These are phyloP conservation scores for Ilex aquifolium DNA, from an alignment of 257 asterid species.

Conservation along the genomic window DNA sequence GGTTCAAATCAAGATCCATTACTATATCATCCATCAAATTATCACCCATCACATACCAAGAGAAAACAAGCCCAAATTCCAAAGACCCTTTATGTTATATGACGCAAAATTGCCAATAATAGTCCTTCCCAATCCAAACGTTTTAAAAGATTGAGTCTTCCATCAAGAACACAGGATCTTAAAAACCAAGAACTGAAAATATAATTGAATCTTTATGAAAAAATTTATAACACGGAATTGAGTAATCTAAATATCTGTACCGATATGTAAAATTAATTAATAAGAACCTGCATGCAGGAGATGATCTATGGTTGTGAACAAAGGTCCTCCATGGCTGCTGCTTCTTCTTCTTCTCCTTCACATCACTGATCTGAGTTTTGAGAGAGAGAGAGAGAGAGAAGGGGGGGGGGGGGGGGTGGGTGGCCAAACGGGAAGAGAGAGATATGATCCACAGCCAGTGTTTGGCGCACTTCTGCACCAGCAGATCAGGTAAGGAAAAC, in stretches of 20 bases:
- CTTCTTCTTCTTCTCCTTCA: too few species aligned
- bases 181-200: neutral
- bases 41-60: neutral
- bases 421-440: too few species aligned
- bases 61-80: neutral
- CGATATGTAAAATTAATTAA: too few species aligned
- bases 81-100: neutral
- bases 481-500: too few species aligned
- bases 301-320: neutral
- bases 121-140: neutral
- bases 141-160: neutral
- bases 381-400: neutral
- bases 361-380: neutral
- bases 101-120: neutral
- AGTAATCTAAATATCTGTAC: too few species aligned
- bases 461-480: too few species aligned
- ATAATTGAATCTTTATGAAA: neutral
- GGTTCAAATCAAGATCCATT: conserved; percentile 1
- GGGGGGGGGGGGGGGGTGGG: too few species aligned
- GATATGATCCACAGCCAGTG: too few species aligned
- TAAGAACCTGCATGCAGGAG: neutral
- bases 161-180: neutral
- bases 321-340: neutral
- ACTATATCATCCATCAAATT: neutral
- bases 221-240: neutral